Percentiles rank a stretch among this genome's conserved stretches.
These are phyloP conservation scores for Cyathus striatus DNA, from an alignment of 768 basidiomycete genomes.

Conservation along the genomic window DNA sequence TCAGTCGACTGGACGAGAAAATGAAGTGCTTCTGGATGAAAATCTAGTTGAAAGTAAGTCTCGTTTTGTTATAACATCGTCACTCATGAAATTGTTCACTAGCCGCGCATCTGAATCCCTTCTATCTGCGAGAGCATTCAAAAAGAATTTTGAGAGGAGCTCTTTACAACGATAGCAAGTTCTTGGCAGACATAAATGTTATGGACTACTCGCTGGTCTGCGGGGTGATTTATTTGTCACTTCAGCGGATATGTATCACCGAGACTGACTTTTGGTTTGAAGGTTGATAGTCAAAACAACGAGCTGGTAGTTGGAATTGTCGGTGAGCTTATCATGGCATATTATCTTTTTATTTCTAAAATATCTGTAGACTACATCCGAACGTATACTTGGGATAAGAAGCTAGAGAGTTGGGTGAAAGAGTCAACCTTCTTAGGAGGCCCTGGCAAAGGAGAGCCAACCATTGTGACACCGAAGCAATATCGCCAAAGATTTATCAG, in stretches of 20 bases:
- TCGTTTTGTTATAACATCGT: not conserved
- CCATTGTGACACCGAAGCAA: slow-evolving; percentile 93
- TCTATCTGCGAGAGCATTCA: slow-evolving; percentile 94
- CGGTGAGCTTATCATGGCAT: slow-evolving; percentile 46
- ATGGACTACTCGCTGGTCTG: slow-evolving; percentile 98
- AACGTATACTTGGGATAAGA: slow-evolving; percentile 98
- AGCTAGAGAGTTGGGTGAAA: slow-evolving; percentile 97
- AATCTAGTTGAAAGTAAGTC: slow-evolving; percentile 85
- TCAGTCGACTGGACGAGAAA: slow-evolving; percentile 82
- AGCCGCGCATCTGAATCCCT: slow-evolving; percentile 85
- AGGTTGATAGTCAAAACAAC: slow-evolving; percentile 82
- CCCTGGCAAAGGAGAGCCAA: slow-evolving; percentile 83
- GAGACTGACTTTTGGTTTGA: not conserved
- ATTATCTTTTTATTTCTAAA: slow-evolving; percentile 1
- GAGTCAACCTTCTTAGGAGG: slow-evolving; percentile 88
- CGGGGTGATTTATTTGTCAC: slow-evolving; percentile 37
- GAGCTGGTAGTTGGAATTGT: slow-evolving; percentile 97
- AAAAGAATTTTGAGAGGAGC: slow-evolving; percentile 90
- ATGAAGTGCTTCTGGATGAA: slow-evolving; percentile 94
- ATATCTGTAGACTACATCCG: slow-evolving; percentile 75
- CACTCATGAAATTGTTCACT: slow-evolving; percentile 4
- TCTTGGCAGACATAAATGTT: slow-evolving; percentile 89
- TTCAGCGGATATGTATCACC: not conserved
- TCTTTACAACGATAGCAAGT: slow-evolving; percentile 92
- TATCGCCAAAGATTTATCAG: slow-evolving; percentile 84